Conservation (phyloP, 2,329 filamentous ascomycete species). For the Massarina eburnea region DNA sequence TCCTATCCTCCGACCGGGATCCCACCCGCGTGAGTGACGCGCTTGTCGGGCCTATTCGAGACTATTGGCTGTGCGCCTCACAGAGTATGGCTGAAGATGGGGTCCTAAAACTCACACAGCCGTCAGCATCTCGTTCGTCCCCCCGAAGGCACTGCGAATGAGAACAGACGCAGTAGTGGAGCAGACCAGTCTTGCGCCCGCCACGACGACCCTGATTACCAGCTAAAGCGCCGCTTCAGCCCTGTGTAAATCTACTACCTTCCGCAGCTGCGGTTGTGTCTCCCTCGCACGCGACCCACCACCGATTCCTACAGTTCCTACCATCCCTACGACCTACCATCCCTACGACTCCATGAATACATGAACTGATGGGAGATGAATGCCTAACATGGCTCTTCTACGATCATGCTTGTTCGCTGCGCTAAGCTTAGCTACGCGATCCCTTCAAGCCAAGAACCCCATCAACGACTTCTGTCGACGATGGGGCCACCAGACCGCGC, state of each 20-base stretch:
- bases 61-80: conserved; percentile 28
- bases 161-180: conserved; percentile 9
- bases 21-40: conserved; percentile 11
- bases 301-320: conserved; percentile 11
- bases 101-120: conserved; percentile 26
- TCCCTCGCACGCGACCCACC: conserved; percentile 3
- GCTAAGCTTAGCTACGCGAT: conserved; percentile 27
- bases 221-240: conserved; percentile 23
- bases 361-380: conserved; percentile 24
- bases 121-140: conserved; percentile 20
- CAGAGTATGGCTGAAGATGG: conserved; percentile 28
- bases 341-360: conserved; percentile 20
- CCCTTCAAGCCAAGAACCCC: conserved; percentile 48
- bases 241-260: conserved; percentile 24
- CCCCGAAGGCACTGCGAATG: conserved; percentile 21
- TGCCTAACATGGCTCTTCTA: conserved; percentile 34
- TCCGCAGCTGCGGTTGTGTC: conserved; percentile 15
- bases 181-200: conserved; percentile 17
- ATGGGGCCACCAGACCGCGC: conserved; percentile 61
- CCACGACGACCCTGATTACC: conserved; percentile 16
- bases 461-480: conserved; percentile 54
- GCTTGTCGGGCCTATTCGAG: conserved; percentile 15
- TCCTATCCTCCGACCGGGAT: conserved; percentile 6
- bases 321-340: too few species aligned
- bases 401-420: conserved; percentile 28